phyloP scores from a whole-genome alignment of 2,329 filamentous ascomycete species.

The Nectriaceae sp. region DNA sequence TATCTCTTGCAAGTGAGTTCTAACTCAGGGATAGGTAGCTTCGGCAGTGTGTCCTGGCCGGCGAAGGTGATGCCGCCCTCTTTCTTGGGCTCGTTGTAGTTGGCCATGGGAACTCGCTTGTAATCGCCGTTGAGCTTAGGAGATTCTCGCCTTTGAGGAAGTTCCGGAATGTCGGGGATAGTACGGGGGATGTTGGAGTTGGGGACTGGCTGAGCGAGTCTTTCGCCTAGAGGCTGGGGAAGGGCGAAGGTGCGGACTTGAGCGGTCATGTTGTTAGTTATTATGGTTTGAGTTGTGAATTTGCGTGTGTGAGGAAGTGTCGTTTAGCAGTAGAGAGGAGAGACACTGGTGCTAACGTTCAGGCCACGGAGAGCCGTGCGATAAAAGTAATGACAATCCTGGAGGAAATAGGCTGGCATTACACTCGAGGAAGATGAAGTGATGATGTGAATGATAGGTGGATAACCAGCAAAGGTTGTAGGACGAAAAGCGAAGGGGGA shows the following conservation, averaged over 20 bases:
- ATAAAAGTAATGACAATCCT: slow-evolving; percentile 93
- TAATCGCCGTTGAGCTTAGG: slow-evolving; percentile 35
- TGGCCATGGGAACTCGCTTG: slow-evolving; percentile 53
- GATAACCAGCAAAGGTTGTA: slow-evolving; percentile 11
- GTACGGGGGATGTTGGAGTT: slow-evolving; percentile 39
- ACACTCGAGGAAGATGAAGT: slow-evolving; percentile 39
- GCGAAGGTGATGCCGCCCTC: slow-evolving; percentile 84
- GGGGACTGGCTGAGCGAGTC: slow-evolving; percentile 51
- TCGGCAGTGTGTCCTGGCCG: slow-evolving; percentile 83
- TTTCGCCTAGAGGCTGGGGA: slow-evolving; percentile 73
- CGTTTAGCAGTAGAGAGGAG: slow-evolving; percentile 69
- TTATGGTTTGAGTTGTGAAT: slow-evolving; percentile 5
- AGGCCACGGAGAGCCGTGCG: slow-evolving; percentile 85
- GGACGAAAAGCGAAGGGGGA: slow-evolving; percentile 15
- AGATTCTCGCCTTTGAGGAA: slow-evolving; percentile 23
- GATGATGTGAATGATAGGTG: slow-evolving; percentile 6
- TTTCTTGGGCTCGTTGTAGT: slow-evolving; percentile 52
- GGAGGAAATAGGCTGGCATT: slow-evolving; percentile 81
- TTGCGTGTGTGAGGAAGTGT: background rate
- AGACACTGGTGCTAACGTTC: slow-evolving; percentile 78
- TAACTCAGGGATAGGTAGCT: slow-evolving; percentile 89
- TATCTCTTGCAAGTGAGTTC: slow-evolving; percentile 79
- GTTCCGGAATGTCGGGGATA: slow-evolving; percentile 37
- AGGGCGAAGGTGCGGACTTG: slow-evolving; percentile 48
- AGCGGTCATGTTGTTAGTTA: slow-evolving; percentile 39